Conservation (phyloP, 768 basidiomycete genomes). For the Rhizopogon roseolus region DNA sequence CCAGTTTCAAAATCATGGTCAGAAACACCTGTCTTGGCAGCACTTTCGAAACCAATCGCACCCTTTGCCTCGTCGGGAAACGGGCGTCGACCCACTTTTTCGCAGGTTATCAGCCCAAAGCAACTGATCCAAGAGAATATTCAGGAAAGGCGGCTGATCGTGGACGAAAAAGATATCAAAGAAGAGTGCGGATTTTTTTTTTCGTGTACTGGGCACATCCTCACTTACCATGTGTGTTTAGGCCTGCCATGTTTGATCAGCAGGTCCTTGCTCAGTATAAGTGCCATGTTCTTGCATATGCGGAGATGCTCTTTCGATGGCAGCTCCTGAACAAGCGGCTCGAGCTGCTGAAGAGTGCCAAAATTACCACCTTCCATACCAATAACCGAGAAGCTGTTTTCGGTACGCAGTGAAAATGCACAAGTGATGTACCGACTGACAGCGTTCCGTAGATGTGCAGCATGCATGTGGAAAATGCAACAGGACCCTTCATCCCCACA, state of each 20-base stretch:
- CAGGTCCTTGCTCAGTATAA: conserved; percentile 39
- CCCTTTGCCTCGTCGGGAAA: conserved; percentile 41
- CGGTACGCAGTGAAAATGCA: conserved; percentile 6
- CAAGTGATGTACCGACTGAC: conserved; percentile 2
- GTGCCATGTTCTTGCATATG: conserved; percentile 64
- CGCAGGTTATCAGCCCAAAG: conserved; percentile 33
- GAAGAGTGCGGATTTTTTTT: conserved; percentile 8
- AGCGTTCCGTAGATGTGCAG: conserved; percentile 35
- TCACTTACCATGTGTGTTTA: conserved; percentile 8
- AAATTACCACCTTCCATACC: conserved; percentile 22
- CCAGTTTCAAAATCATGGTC: conserved; percentile 53
- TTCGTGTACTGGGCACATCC: background rate
- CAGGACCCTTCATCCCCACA: conserved; percentile 26
- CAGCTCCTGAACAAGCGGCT: conserved; percentile 62
- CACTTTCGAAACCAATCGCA: conserved; percentile 22
- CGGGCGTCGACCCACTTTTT: conserved; percentile 34
- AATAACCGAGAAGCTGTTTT: conserved; percentile 33
- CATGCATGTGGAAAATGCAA: conserved; percentile 45
- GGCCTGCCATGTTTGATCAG: conserved; percentile 27
- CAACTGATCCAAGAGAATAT: conserved; percentile 27
- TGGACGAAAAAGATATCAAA: conserved; percentile 22
- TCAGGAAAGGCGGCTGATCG: conserved; percentile 35
- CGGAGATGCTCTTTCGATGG: conserved; percentile 75
- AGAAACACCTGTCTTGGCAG: conserved; percentile 36
- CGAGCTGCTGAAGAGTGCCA: conserved; percentile 68